Evolutionary conservation across 1,284 basidiomycete genomes (phyloP), one percentile per base, ranked within the genome.

Genomic region (Pseudozyma tsukubaensis): DNA sequence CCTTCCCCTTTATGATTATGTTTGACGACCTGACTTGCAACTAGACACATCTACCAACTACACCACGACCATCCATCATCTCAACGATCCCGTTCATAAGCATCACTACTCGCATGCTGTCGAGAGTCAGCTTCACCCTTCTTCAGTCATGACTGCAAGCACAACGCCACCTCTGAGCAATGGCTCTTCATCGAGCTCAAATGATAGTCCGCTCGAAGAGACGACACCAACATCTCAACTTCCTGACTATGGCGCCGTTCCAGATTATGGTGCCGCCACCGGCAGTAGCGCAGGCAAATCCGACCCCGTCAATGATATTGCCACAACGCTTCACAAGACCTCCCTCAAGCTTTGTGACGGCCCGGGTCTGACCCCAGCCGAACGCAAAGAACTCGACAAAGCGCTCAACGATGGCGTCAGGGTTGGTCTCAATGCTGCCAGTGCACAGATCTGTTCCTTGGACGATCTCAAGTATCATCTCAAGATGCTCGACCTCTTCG

Each of bases 401-500:
- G 71, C 65, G 7, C 56, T 69, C 51, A 55, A 36, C 9, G 56
- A 70, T 8, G 67, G 72, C 40, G 14, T 74, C 35, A 50, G 29
- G 36, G n/a, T 74, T n/a, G 72, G 67, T 14, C 34, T 70, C 12
- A 45, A 21, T 43, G 53, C 19, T 37, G 34, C 43, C 18, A 32
- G 14, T 12, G 40, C 50, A 21, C 48, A 35, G 1, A 7, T 74
- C 29, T 62, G 58, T 49, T 35, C 34, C 8, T 29, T 70, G 29
- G 48, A 70, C 16, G 55, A 57, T 4, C 57, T 74, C 55, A 74
- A 70, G 37, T 12, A 48, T 32, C 72, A 74, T 54, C 72, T 74
- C 59, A 66, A 53, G 36, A 51, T 74, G n/a, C 59, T 74, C 49
- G 53, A 74, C 36, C 62, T 70, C 52, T 74, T 74, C 32, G 72